Percentiles rank a stretch among this genome's conserved stretches.
Conservation (phyloP, 495 filamentous ascomycete genomes). For the Talaromyces borbonicus region DNA sequence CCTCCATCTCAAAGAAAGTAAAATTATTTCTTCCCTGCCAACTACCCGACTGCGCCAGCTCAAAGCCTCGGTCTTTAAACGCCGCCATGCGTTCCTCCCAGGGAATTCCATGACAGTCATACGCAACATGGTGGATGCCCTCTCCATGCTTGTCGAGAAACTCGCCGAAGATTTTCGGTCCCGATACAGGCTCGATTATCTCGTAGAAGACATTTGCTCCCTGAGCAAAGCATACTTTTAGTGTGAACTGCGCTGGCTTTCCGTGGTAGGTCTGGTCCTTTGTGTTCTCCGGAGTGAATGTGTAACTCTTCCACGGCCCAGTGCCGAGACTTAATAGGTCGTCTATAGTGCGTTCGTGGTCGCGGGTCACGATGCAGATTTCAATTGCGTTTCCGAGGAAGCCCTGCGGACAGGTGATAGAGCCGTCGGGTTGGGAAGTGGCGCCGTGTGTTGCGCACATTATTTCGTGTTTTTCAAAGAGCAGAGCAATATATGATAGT, state of each 20-base stretch:
- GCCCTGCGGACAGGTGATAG: not conserved
- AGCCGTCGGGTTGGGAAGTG: not conserved
- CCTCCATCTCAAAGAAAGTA: slow-evolving; percentile 11
- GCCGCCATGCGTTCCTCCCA: slow-evolving; percentile 10
- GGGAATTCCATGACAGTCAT: slow-evolving; percentile 11
- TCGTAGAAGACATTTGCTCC: slow-evolving; percentile 10
- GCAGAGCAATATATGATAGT: too few relatives aligned
- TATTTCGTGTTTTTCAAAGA: not conserved
- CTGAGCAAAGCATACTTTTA: slow-evolving; percentile 14
- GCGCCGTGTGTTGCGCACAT: slow-evolving; percentile 2
- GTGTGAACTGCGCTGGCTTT: slow-evolving; percentile 7
- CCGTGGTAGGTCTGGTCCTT: slow-evolving; percentile 11
- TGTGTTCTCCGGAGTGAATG: slow-evolving; percentile 11
- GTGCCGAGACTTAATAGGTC: slow-evolving; percentile 12
- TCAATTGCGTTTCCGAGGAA: slow-evolving; percentile 13
- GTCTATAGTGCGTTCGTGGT: slow-evolving; percentile 11
- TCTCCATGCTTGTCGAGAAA: slow-evolving; percentile 11
- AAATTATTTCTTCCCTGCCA: slow-evolving; percentile 10
- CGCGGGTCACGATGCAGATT: slow-evolving; percentile 11
- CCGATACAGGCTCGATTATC: slow-evolving; percentile 13
- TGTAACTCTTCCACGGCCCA: slow-evolving; percentile 14
- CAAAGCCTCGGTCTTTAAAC: slow-evolving; percentile 11
- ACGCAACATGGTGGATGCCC: slow-evolving; percentile 15
- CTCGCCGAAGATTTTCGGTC: slow-evolving; percentile 11
- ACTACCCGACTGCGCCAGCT: slow-evolving; percentile 9